Conservation (phyloP, 2,329 filamentous ascomycete genomes). For the Trichoderma sp. region DNA sequence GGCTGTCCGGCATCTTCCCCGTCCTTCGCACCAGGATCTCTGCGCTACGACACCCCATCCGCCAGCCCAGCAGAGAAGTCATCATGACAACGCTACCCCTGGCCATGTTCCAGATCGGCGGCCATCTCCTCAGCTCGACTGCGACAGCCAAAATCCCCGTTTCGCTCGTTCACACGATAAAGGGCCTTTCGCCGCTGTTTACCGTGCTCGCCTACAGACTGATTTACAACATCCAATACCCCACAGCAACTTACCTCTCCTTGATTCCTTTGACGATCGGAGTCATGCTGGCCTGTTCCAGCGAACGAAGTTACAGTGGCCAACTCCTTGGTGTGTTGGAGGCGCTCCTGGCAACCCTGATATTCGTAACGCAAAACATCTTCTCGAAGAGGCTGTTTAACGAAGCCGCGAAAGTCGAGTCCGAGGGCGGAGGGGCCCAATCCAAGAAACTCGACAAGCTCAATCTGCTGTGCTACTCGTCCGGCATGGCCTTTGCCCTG, state of each 20-base stretch:
- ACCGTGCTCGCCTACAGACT: slow-evolving; percentile 92
- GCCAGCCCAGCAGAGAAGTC: slow-evolving; percentile 77
- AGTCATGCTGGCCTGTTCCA: slow-evolving; percentile 95
- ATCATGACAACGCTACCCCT: slow-evolving; percentile 87
- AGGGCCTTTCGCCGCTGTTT: slow-evolving; percentile 92
- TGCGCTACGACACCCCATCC: slow-evolving; percentile 81
- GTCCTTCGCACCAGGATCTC: slow-evolving; percentile 71
- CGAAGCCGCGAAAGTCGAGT: slow-evolving; percentile 83
- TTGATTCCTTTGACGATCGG: slow-evolving; percentile 88
- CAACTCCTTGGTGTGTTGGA: slow-evolving; percentile 90
- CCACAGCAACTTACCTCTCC: slow-evolving; percentile 82
- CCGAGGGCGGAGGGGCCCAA: slow-evolving; percentile 65
- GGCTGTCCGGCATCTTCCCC: slow-evolving; percentile 74
- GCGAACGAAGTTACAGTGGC: slow-evolving; percentile 74
- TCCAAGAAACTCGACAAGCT: slow-evolving; percentile 91
- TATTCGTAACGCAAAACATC: slow-evolving; percentile 98
- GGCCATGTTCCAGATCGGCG: slow-evolving; percentile 88
- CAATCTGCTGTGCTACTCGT: slow-evolving; percentile 96
- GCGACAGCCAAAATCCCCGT: slow-evolving; percentile 95
- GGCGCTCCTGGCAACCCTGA: slow-evolving; percentile 84
- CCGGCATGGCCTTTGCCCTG: slow-evolving; percentile 84
- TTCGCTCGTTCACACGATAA: slow-evolving; percentile 97
- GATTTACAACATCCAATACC: slow-evolving; percentile 87
- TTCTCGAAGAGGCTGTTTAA: slow-evolving; percentile 98
- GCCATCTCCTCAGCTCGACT: slow-evolving; percentile 90